Percentiles rank a stretch among this genome's conserved stretches.
Evolutionary conservation across 2,329 filamentous ascomycete genomes (phyloP).

Genomic region (Dendryphion nanum): DNA sequence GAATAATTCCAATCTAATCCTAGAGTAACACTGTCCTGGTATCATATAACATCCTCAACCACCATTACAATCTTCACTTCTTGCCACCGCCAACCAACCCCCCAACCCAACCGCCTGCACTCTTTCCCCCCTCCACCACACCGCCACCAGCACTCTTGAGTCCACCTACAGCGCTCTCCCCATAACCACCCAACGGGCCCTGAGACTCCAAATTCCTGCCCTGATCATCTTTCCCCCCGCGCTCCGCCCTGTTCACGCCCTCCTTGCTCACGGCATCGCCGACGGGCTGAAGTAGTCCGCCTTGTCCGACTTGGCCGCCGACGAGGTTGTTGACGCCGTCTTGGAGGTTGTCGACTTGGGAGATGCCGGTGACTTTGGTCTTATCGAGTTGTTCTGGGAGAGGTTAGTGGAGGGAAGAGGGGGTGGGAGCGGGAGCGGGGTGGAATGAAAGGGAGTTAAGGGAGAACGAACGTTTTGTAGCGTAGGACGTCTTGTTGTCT

Average conservation of each 20-base stretch:
- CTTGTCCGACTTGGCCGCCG: constrained; percentile 64
- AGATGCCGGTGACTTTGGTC: constrained; percentile 66
- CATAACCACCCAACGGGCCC: constrained; percentile 35
- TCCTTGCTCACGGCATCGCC: constrained; percentile 64
- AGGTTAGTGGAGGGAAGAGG: not conserved
- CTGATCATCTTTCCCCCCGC: constrained; percentile 61
- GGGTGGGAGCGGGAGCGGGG: not conserved
- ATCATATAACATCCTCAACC: no score
- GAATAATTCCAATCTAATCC: no score
- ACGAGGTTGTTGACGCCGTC: constrained; percentile 65
- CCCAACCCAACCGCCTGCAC: not conserved
- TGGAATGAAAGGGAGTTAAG: not conserved
- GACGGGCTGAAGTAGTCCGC: constrained; percentile 63
- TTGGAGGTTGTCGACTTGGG: constrained; percentile 67
- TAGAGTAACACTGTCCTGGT: no score
- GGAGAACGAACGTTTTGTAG: constrained; percentile 61
- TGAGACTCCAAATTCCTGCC: constrained; percentile 47
- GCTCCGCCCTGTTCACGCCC: constrained; percentile 64
- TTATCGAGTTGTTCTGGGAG: constrained; percentile 62
- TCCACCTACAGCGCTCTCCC: constrained; percentile 28
- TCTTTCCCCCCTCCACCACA: constrained; percentile 12
- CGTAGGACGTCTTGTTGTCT: constrained; percentile 73
- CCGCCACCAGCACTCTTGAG: constrained; percentile 28
- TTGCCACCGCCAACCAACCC: not conserved
- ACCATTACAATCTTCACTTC: no score